A percentile compares a stretch with the other conserved stretches of the same genome.
Conservation (phyloP, 1,139 yeast genomes). For the Scheffersomyces insectosa region DNA sequence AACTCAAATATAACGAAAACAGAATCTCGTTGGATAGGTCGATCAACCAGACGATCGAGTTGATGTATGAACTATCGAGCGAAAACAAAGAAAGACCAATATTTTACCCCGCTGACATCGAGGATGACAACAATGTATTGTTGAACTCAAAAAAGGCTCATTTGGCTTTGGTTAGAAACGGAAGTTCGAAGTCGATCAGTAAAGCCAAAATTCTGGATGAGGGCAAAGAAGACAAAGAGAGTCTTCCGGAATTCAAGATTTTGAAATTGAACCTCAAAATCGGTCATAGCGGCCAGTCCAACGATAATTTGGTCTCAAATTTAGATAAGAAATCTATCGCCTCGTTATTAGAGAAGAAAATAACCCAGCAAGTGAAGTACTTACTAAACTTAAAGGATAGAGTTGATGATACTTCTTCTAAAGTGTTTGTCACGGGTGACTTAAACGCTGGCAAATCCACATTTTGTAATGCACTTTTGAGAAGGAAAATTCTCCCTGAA, state of each 20-base stretch:
- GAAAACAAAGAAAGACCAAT: conserved; percentile 65
- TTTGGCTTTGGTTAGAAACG: conserved; percentile 51
- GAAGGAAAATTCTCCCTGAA: conserved; percentile 81
- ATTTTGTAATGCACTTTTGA: conserved; percentile 85
- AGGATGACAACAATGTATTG: conserved; percentile 30
- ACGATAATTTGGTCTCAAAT: conserved; percentile 45
- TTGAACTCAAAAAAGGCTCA: conserved; percentile 51
- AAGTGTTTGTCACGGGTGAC: conserved; percentile 96
- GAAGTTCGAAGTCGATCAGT: conserved; percentile 31
- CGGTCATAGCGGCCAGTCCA: conserved; percentile 45
- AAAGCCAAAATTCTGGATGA: conserved; percentile 28
- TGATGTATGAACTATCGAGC: conserved; percentile 53
- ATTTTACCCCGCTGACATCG: conserved; percentile 56
- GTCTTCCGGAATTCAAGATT: conserved; percentile 52
- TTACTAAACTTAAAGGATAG: conserved; percentile 74
- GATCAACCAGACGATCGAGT: conserved; percentile 55
- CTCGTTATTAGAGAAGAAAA: conserved; percentile 62
- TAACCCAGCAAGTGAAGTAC: conserved; percentile 64
- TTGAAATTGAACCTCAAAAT: conserved; percentile 64
- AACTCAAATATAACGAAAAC: conserved; percentile 69
- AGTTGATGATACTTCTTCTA: conserved; percentile 88
- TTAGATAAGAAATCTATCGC: conserved; percentile 70
- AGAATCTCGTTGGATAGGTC: conserved; percentile 62
- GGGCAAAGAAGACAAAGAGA: conserved; percentile 19
- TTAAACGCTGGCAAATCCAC: conserved; percentile 96